A percentile compares a stretch with the other conserved stretches of the same genome.
Evolutionary conservation across 1,284 basidiomycete species (phyloP).

Genomic region (Cerioporus squamosus): DNA sequence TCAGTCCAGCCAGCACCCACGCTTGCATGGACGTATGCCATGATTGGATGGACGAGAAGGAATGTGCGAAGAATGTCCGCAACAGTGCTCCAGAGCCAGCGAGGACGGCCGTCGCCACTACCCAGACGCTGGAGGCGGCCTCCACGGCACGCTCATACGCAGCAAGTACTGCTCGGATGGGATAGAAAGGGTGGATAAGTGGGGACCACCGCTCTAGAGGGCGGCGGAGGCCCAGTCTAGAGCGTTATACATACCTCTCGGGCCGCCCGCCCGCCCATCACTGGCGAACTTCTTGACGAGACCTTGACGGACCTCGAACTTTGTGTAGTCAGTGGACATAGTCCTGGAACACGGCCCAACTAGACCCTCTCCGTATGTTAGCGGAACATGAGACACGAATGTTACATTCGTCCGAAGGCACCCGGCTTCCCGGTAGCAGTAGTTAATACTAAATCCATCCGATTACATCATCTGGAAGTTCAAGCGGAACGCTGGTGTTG

Average conservation of each 20-base stretch:
- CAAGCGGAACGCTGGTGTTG: conserved; percentile 27
- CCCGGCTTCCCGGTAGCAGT: background rate
- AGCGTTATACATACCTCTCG: background rate
- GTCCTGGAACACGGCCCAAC: too few relatives aligned
- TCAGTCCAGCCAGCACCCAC: background rate
- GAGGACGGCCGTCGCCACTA: background rate
- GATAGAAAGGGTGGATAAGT: too few relatives aligned
- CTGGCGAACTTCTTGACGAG: background rate
- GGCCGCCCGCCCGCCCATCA: background rate
- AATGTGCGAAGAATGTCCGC: conserved; percentile 12
- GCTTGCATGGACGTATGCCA: too few relatives aligned
- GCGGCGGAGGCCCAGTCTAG: background rate
- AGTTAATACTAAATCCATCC: background rate
- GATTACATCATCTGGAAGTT: conserved; percentile 27
- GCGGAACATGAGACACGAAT: too few relatives aligned
- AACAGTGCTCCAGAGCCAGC: conserved; percentile 1
- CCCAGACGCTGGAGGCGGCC: background rate
- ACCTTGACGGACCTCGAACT: background rate
- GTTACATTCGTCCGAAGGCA: background rate
- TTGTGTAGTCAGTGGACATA: too few relatives aligned
- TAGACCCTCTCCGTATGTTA: too few relatives aligned
- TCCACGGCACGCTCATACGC: background rate
- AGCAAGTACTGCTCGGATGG: too few relatives aligned
- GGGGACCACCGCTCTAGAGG: too few relatives aligned
- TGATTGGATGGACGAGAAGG: background rate